Evolutionary conservation across 2,329 filamentous ascomycete genomes (phyloP), one percentile per base, ranked within the genome.

Genomic region (Hypoxylon sp.): DNA sequence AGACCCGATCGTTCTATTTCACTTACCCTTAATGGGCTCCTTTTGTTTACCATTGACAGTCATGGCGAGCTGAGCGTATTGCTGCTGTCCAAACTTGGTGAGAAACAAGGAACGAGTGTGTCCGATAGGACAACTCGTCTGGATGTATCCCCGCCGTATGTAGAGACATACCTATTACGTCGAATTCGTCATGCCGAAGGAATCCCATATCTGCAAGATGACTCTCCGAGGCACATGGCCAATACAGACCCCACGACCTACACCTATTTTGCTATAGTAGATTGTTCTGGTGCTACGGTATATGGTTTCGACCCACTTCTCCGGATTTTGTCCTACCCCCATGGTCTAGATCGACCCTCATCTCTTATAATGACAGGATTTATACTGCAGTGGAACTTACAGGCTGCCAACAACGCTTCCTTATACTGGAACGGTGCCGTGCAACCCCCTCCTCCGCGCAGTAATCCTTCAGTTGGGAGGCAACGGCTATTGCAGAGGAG

Each of bases 11-110:
- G 41, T 27, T 23, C 23, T 19, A 29, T 43, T 37, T 37, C 6
- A 59, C 67, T 63, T 12, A 70, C 67, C 65, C 43, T 68, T 70
- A 12, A 70, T 70, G 12, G 67, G 64, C 37, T 63, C 30, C 25
- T 67, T 65, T 46, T 45, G 12, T 29, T 30, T 34, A 9, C 58
- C 43, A 37, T 70, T 56, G 39, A 30, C 19, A 7, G 61, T 63
- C 64, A 70, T 70, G 3, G 21, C 9, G 23, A 25, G n/a, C 4
- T n/a, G 37, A 3, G 7, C 32, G 9, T 45, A 34, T 19, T 23
- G 11, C n/a, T 16, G 16, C 14, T 32, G 11, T 29, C 30, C 5
- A 48, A 51, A 51, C 14, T 48, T 43, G 5, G 50, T 37, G 30
- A 9, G 29, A 53, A 16, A 30, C 2, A 25, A 4, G 25, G 27